These are phyloP conservation scores for Silene latifolia DNA, from an alignment of 148 eudicot species.

Conservation along the genomic window DNA sequence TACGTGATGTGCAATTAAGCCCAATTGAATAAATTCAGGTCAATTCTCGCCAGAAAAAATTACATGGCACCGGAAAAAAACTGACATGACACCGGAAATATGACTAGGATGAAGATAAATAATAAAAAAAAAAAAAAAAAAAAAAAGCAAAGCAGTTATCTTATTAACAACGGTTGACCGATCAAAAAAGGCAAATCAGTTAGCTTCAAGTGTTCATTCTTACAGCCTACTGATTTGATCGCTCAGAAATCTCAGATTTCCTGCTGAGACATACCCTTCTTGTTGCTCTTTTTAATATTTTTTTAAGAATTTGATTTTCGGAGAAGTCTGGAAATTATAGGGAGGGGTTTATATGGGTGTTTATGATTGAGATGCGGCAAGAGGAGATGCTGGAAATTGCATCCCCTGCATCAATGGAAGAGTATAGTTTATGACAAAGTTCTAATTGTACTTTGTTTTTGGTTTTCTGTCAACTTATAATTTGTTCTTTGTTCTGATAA, in stretches of 20 bases:
- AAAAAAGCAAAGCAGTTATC: slow-evolving; percentile 27
- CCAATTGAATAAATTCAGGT: no score
- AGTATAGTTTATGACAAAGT: not conserved
- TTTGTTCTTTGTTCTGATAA: not conserved
- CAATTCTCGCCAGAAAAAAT: no score
- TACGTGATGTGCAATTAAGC: no score
- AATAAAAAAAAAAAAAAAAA: no score
- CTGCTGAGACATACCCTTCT: slow-evolving; percentile 12
- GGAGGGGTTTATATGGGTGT: no score
- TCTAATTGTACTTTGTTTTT: not conserved
- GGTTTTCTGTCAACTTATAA: not conserved
- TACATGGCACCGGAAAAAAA: no score
- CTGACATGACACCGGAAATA: no score
- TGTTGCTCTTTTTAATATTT: no score
- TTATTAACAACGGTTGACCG: slow-evolving; percentile 33
- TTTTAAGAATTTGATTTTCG: no score
- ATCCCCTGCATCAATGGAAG: slow-evolving; percentile 26
- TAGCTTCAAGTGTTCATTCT: slow-evolving; percentile 31
- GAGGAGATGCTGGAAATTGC: slow-evolving; percentile 27
- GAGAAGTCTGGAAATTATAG: no score
- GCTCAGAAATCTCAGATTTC: slow-evolving; percentile 31
- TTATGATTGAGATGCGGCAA: no score
- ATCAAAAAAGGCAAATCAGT: slow-evolving; percentile 26
- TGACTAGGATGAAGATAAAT: no score
- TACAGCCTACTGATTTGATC: slow-evolving; percentile 36